Base-by-base conservation (phyloP, 495 filamentous ascomycete species). In the Pyronema domesticum region DNA sequence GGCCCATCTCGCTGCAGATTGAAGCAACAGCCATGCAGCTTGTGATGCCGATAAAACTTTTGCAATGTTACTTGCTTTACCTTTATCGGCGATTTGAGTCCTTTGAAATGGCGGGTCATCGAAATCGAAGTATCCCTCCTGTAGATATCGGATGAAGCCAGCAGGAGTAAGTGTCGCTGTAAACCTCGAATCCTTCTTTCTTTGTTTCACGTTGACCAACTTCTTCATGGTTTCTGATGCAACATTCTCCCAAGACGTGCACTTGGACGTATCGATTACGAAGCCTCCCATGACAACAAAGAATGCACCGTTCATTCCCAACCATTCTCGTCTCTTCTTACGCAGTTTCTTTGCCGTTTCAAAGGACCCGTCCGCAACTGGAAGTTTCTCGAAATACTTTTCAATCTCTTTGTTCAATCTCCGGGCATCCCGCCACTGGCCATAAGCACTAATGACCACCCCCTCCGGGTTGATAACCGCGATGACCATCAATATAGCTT, bases 251-350 rank as follows among this genome's bases (percentile, higher is more conserved):
- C 23, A 5, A 30, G 23, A 30, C 23, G 5, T 44, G n/a, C 13
- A 37, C 45, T 47, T 4, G 17, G 17, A 42, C 39, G 11, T 42
- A 47, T 52, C 55, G 7, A 55, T 18, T 7, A 53, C 14, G 23
- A 60, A 60, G 17, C 58, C 58, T 8, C 58, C 56, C 58, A 60
- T 60, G 9, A 58, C 58, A 3, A 58, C 56, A 51, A 56, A 60
- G 19, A 53, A 55, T 0, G 58, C 56, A 2, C 40, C 42, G 9
- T 53, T 3, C 56, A 58, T 47, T 3, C 37, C 36, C 45, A 60
- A 7, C 7, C 55, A 35, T 19, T 59, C 40, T 14, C 35, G 13
- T 30, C 23, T 30, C 23, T 30, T 30, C 23, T 30, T 30, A 30
- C 5, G 23, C 23, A 30, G n/a, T n/a, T n/a, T n/a, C n/a, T n/a